Base-by-base conservation (phyloP, 331 rosid genomes). In the Quercus tomentella region DNA sequence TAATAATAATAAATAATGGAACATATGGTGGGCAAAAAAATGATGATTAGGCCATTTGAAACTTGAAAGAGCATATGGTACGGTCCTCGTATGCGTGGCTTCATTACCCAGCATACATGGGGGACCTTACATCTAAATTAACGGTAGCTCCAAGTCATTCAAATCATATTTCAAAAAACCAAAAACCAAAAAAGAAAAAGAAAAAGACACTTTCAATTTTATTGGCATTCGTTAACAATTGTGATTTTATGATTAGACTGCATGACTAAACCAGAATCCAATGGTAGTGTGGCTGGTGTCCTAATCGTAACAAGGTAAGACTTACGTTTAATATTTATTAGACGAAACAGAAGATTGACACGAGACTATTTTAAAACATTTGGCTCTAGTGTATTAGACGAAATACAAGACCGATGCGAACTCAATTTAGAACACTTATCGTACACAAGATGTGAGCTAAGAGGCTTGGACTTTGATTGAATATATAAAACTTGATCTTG, bases 1-100 rank as follows among this genome's bases (percentile, higher is more conserved):
- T 7, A 35, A 35, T 6, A 35, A 35, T 35, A 35, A 35, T 2
- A 37, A 33, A 31, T 66, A 7, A 35, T 31, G 16, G 60, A 26
- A 63, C 25, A 74, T 57, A 33, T 52, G 78, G 28, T 41, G 62
- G 82, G 80, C 22, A 30, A 73, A 73, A 66, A 80, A 82, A 69
- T 14, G 86, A 80, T 57, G 54, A 49, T 49, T 11, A 55, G 74
- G 76, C 69, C 28, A 54, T 52, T 23, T 37, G 37, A 66, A 55
- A 57, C 75, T 23, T 45, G 37, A 66, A 55, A 28, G 63, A 83
- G 79, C 69, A 79, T 74, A 74, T 85, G 92, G 88, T 20, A 66
- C 18, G 52, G 80, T 81, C 56, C 90, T 89, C 87, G 92, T 91
- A 91, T 67, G 90, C 84, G 90, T 86, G 90, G 92, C 91, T 78